Base-by-base conservation (phyloP, 139 green algal genomes). In the Yamagishiella unicocca region DNA sequence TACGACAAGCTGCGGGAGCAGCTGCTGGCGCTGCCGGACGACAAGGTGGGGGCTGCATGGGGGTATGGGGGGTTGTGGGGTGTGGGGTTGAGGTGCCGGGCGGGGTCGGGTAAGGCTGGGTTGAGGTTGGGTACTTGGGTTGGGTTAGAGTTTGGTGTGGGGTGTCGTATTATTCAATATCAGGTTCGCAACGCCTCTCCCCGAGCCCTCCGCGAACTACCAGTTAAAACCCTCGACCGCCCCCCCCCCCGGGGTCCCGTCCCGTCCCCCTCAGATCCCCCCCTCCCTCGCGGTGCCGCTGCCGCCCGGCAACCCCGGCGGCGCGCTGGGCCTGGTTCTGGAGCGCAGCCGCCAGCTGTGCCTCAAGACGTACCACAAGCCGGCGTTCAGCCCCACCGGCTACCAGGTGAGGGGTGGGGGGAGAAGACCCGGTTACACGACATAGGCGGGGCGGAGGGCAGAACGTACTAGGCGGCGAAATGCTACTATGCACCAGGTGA, bases 271-370 rank as follows among this genome's bases (percentile, higher is more conserved):
- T 33, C 68, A 85, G 73, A 53, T 85, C 14, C 82, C 88, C 2
- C 74, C 82, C 38, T 72, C 70, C 0, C 74, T 89, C 31, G 9
- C 25, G 42, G 88, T 89, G 22, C 88, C 82, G 50, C 82, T 81
- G 38, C 76, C 82, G 12, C 58, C 38, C 10, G 62, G 37, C 58
- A 58, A 42, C n/a, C n/a, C 42, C 14, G 29, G 37, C 27, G 84
- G 64, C 19, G 88, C 84, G 0, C 90, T 97, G 78, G 92, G 88
- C 22, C 82, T 84, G 10, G 94, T 97, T 67, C 90, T 99, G 87
- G 94, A 97, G 89, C 92, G 95, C 71, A 96, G 90, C 50, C 86
- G 96, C 24, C 90, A 90, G 89, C 72, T 99, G 54, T 98, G 94
- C 89, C 66, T 95, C n/a, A 73, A 88, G 78, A 87, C 89, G 27